phyloP scores from a whole-genome alignment of 2,329 filamentous ascomycete genomes.

The Ceratocystis cacaofunesta region DNA sequence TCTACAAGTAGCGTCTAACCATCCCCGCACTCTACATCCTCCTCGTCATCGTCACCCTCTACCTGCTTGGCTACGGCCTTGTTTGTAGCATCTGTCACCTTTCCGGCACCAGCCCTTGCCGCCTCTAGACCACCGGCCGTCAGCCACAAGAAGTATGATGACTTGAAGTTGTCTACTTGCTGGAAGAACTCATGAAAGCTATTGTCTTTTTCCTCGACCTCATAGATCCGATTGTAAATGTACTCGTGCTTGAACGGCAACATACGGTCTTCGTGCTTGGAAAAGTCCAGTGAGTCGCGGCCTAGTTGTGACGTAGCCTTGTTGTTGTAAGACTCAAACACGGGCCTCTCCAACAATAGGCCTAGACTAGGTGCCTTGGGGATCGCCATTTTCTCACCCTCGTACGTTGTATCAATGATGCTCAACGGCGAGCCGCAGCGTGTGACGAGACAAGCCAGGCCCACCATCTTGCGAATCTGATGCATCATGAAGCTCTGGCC shows the following conservation, averaged over 20 bases:
- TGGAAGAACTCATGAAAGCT: slow-evolving; percentile 68
- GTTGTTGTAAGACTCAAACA: slow-evolving; percentile 80
- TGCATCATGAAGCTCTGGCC: slow-evolving; percentile 99
- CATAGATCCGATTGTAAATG: slow-evolving; percentile 85
- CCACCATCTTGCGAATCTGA: slow-evolving; percentile 98
- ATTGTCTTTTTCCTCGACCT: slow-evolving; percentile 74
- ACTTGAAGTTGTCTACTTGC: slow-evolving; percentile 60
- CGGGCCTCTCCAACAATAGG: slow-evolving; percentile 72
- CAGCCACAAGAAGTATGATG: slow-evolving; percentile 59
- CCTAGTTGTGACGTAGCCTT: slow-evolving; percentile 49
- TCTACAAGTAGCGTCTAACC: slow-evolving; percentile 22
- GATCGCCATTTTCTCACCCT: slow-evolving; percentile 59
- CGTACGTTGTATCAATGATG: slow-evolving; percentile 62
- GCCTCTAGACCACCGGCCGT: slow-evolving; percentile 53
- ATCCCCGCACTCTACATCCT: slow-evolving; percentile 34
- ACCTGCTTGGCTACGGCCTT: slow-evolving; percentile 33
- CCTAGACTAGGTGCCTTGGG: slow-evolving; percentile 88
- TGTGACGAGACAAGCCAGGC: slow-evolving; percentile 72
- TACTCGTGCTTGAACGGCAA: slow-evolving; percentile 78
- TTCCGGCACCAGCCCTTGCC: slow-evolving; percentile 29
- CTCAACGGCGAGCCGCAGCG: slow-evolving; percentile 64
- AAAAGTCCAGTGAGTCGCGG: slow-evolving; percentile 61
- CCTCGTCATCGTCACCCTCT: slow-evolving; percentile 38
- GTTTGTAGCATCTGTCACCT: slow-evolving; percentile 25
- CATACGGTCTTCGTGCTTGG: slow-evolving; percentile 61